Evolutionary conservation across 169 alveolate genomes (phyloP), one percentile per base, ranked within the genome.

Genomic region (Cryptosporidium canis): DNA sequence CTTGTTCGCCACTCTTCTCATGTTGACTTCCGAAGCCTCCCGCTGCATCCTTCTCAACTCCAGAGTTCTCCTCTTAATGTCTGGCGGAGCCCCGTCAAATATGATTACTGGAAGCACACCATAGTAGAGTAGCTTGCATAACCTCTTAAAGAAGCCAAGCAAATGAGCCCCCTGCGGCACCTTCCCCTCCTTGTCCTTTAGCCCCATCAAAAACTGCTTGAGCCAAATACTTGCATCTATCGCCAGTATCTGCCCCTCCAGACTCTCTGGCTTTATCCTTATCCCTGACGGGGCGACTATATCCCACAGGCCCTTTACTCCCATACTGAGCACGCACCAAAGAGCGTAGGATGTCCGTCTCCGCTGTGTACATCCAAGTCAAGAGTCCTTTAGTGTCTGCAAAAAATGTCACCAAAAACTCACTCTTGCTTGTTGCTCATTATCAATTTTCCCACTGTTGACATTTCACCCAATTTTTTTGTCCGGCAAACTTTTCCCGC

Each of bases 1-100:
- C 37, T 90, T 92, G 47, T 91, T 85, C 33, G 94, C 94, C 37
- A 91, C 93, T 47, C 91, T 91, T 51, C 84, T 91, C 67, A 83
- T 72, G 47, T 91, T 87, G 31, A 85, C 82, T 51, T 85, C 58
- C 21, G 66, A 58, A n/a, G 43, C 39, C 18, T 77, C 87, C 21
- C 72, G 55, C 29, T 77, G 82, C 83, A 92, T 56, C 41, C 94
- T 93, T 70, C 98, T 90, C 64, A 66, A 83, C 87, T 92, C 84
- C 39, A 95, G 56, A 11, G 97, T 94, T 67, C 93, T 92, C 37
- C 91, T 92, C 90, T 96, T 96, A 37, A 95, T 91, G 24, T 90
- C 95, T 2, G 98, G 98, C 0, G 98, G 93, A 18, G 85, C 83
- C 3, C 98, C 98, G 85, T 96, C 98, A 72, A 96, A 96, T 1